Evolutionary conservation across 164 flowering plant species (phyloP).

Genomic region (Annona cherimola): DNA sequence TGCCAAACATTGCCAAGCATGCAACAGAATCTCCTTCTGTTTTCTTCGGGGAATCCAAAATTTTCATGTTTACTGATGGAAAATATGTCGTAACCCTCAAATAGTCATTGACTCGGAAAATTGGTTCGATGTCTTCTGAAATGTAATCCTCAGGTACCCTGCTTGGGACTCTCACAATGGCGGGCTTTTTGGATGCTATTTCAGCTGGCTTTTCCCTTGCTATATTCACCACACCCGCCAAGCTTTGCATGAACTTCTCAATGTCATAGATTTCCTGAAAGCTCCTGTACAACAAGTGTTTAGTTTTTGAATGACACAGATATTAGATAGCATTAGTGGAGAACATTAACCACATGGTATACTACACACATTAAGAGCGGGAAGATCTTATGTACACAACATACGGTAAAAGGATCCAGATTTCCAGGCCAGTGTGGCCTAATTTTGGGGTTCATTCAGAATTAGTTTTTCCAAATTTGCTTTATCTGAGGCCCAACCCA

Average conservation of each 20-base stretch:
- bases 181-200: constrained; percentile 41
- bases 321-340: not conserved
- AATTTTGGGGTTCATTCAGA: not conserved
- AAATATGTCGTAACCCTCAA: constrained; percentile 75
- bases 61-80: constrained; percentile 81
- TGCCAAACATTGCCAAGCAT: constrained; percentile 82
- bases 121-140: constrained; percentile 52
- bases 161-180: constrained; percentile 72
- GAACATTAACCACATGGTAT: not conserved
- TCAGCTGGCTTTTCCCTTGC: constrained; percentile 46
- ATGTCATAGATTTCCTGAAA: constrained; percentile 83
- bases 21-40: constrained; percentile 31
- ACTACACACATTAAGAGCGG: not conserved
- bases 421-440: not conserved
- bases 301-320: not conserved
- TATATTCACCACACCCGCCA: constrained; percentile 72
- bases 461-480: not conserved
- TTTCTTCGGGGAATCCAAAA: not conserved
- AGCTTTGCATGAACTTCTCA: constrained; percentile 59
- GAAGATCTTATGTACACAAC: not conserved
- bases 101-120: constrained; percentile 50
- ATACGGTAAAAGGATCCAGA: not conserved
- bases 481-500: too few relatives aligned
- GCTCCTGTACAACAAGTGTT: constrained; percentile 42
- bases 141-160: constrained; percentile 66